Percentiles rank a stretch among this genome's conserved stretches.
Evolutionary conservation across 257 asterid species (phyloP).

Genomic region (Solanum pimpinellifolium): DNA sequence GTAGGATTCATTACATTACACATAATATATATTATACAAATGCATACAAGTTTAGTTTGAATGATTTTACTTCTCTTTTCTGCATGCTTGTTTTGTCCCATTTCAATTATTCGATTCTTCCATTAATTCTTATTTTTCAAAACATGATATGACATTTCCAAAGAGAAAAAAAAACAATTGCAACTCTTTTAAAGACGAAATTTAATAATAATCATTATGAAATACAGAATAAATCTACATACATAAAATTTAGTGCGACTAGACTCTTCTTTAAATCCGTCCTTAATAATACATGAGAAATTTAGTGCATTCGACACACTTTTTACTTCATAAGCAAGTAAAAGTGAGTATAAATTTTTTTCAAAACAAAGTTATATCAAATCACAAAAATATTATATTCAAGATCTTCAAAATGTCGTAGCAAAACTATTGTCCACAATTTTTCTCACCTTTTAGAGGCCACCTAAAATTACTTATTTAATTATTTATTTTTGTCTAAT

Average conservation of each 20-base stretch:
- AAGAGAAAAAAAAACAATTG: neutral
- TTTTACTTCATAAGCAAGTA: neutral
- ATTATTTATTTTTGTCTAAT: neutral
- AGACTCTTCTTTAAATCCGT: accelerated
- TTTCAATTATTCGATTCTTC: neutral
- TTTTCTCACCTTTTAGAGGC: neutral
- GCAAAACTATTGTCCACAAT: neutral
- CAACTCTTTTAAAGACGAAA: neutral
- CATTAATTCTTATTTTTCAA: neutral
- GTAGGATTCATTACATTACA: neutral
- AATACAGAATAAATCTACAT: accelerated
- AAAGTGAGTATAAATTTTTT: neutral
- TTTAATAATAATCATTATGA: neutral
- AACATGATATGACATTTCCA: too few species aligned
- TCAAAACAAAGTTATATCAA: neutral
- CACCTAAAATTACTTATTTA: neutral
- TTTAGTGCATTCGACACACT: neutral
- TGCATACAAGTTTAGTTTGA: neutral
- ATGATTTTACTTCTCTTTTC: neutral
- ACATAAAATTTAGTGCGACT: neutral
- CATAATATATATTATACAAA: too few species aligned
- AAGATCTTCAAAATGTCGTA: neutral
- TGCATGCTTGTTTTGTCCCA: neutral
- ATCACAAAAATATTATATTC: neutral
- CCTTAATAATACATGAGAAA: neutral